These are phyloP conservation scores for Crotalaria pallida DNA, from an alignment of 306 rosid genomes.

Conservation along the genomic window DNA sequence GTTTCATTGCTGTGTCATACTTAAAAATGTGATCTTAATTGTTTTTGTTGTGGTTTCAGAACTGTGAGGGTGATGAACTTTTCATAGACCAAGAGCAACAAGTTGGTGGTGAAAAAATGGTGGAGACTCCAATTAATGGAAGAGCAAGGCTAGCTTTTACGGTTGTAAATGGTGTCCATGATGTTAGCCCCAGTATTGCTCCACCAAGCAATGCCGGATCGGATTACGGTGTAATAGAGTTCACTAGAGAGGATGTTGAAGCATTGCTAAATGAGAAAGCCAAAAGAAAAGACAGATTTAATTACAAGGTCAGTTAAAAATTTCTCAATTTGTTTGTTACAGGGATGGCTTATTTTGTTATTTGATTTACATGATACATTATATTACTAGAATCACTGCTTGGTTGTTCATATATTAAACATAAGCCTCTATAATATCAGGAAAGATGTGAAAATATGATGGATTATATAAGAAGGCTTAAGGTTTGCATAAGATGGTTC, in stretches of 20 bases:
- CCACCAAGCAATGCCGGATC: slow-evolving; percentile 93
- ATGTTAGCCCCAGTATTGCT: slow-evolving; percentile 58
- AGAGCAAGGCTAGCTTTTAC: slow-evolving; percentile 60
- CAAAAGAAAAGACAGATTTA: slow-evolving; percentile 84
- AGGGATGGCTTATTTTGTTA: not conserved
- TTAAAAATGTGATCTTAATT: slow-evolving; percentile 23
- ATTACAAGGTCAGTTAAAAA: slow-evolving; percentile 66
- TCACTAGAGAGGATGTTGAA: slow-evolving; percentile 88
- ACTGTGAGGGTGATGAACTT: slow-evolving; percentile 42
- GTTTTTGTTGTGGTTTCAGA: slow-evolving; percentile 15
- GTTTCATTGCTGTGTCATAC: not conserved
- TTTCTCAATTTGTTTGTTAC: slow-evolving; percentile 12
- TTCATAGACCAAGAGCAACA: slow-evolving; percentile 29
- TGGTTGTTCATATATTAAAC: not conserved
- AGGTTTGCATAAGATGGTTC: slow-evolving; percentile 85
- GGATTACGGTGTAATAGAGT: slow-evolving; percentile 75
- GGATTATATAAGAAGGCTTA: slow-evolving; percentile 86
- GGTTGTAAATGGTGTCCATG: slow-evolving; percentile 67
- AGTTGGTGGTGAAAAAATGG: slow-evolving; percentile 53
- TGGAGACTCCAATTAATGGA: slow-evolving; percentile 72
- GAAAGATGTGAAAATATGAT: slow-evolving; percentile 90
- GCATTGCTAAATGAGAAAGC: slow-evolving; percentile 75
- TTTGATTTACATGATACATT: not conserved
- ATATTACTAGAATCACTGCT: not conserved
- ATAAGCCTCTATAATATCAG: slow-evolving; percentile 28